Percentiles rank a stretch among this genome's conserved stretches.
These are phyloP conservation scores for Hypoxylon sp. DNA, from an alignment of 2,329 filamentous ascomycete species.

Conservation along the genomic window DNA sequence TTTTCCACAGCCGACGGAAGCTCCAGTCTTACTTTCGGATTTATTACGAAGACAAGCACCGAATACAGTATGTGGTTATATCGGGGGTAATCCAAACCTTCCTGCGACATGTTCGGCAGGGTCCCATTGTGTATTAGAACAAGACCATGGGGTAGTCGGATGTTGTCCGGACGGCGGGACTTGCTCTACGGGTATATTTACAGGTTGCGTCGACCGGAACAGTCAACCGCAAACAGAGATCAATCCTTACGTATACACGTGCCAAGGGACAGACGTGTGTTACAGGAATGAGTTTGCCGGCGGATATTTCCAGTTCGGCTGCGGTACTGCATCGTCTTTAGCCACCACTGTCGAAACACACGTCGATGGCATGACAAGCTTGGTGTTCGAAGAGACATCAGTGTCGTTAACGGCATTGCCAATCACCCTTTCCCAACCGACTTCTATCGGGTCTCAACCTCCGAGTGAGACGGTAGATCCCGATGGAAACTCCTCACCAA, in stretches of 20 bases:
- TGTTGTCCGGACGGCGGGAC: constrained; percentile 69
- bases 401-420: constrained; percentile 60
- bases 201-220: constrained; percentile 69
- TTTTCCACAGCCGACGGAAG: constrained; percentile 62
- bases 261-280: constrained; percentile 66
- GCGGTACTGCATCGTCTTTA: constrained; percentile 65
- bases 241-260: constrained; percentile 72
- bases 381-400: constrained; percentile 59
- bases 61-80: constrained; percentile 72
- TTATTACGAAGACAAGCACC: constrained; percentile 59
- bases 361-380: constrained; percentile 60
- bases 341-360: constrained; percentile 65
- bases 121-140: constrained; percentile 71
- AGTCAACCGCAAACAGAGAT: constrained; percentile 65
- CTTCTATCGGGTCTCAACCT: constrained; percentile 57
- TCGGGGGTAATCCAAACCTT: constrained; percentile 66
- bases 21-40: constrained; percentile 57
- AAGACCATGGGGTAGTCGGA: constrained; percentile 65
- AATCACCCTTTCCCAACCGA: constrained; percentile 59
- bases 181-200: constrained; percentile 71
- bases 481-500: constrained; percentile 38
- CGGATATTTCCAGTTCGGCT: constrained; percentile 71
- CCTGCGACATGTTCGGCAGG: constrained; percentile 71
- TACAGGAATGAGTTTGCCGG: constrained; percentile 70
- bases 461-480: constrained; percentile 46